Percentiles rank a stretch among this genome's conserved stretches.
These are phyloP conservation scores for Murraya paniculata DNA, from an alignment of 345 rosid genomes.

Conservation along the genomic window DNA sequence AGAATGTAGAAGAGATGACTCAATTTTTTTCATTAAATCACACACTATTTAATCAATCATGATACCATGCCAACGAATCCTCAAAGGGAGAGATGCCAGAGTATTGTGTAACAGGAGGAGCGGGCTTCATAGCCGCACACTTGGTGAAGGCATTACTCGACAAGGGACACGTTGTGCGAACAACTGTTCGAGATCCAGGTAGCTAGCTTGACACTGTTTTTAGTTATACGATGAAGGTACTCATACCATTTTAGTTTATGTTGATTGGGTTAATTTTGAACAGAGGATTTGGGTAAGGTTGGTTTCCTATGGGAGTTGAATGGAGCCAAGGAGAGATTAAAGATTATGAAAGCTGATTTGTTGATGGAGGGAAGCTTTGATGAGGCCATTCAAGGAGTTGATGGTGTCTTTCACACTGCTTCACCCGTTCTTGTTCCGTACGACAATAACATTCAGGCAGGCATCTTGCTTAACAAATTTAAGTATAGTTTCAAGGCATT, in stretches of 20 bases:
- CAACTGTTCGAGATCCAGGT: slow-evolving; percentile 89
- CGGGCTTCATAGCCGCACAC: slow-evolving; percentile 82
- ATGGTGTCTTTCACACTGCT: slow-evolving; percentile 88
- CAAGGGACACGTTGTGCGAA: slow-evolving; percentile 59
- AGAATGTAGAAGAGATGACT: neutral
- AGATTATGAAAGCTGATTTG: slow-evolving; percentile 68
- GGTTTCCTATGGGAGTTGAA: slow-evolving; percentile 49
- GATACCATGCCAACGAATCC: neutral
- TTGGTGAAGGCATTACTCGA: slow-evolving; percentile 65
- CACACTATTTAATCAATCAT: too few species aligned
- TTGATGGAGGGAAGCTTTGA: slow-evolving; percentile 65
- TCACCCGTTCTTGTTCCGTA: slow-evolving; percentile 77
- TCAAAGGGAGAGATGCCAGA: slow-evolving; percentile 46
- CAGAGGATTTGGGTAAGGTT: slow-evolving; percentile 54
- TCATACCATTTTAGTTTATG: too few species aligned
- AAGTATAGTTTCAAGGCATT: too few species aligned
- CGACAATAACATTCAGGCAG: slow-evolving; percentile 54
- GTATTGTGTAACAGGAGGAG: slow-evolving; percentile 92
- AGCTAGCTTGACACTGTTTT: neutral
- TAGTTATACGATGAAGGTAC: neutral
- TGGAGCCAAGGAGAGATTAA: slow-evolving; percentile 69
- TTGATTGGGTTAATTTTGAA: neutral
- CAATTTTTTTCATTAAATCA: neutral
- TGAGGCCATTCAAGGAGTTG: slow-evolving; percentile 60
- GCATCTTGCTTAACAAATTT: neutral